Evolutionary conservation across 2,329 filamentous ascomycete genomes (phyloP).

Genomic region (Pezicula rhizophila): DNA sequence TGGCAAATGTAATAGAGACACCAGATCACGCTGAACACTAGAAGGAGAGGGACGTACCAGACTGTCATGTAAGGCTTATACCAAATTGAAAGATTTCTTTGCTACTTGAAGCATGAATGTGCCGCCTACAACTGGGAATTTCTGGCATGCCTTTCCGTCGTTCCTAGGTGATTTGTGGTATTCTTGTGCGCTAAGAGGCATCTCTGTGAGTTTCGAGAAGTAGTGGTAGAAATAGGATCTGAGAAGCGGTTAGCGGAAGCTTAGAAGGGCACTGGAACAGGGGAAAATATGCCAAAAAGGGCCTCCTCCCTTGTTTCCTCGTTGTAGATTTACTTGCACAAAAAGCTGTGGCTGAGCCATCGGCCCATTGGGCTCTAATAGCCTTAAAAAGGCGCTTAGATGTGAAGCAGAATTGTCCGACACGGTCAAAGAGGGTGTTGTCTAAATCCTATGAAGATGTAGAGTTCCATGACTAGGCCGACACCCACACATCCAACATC

Average conservation of each 20-base stretch:
- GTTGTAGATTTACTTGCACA: background rate
- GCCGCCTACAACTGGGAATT: background rate
- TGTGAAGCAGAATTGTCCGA: too few relatives aligned
- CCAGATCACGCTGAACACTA: background rate
- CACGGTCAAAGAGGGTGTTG: background rate
- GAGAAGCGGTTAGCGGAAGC: background rate
- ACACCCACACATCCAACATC: background rate
- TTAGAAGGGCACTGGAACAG: background rate
- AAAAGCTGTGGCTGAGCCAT: background rate
- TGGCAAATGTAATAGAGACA: background rate
- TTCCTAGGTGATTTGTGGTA: background rate
- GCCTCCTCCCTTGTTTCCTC: background rate
- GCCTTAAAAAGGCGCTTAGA: too few relatives aligned
- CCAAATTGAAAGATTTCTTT: background rate
- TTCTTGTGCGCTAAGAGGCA: background rate
- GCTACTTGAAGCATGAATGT: background rate
- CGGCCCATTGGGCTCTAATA: background rate
- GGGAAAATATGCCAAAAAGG: background rate
- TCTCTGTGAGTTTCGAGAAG: background rate
- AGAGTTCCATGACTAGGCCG: background rate
- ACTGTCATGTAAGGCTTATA: background rate
- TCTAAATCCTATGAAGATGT: background rate
- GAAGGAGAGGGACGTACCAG: background rate
- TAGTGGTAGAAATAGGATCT: background rate
- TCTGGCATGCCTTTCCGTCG: background rate